Conservation (phyloP, 2,329 filamentous ascomycete genomes). For the Lanzia echinophila region DNA sequence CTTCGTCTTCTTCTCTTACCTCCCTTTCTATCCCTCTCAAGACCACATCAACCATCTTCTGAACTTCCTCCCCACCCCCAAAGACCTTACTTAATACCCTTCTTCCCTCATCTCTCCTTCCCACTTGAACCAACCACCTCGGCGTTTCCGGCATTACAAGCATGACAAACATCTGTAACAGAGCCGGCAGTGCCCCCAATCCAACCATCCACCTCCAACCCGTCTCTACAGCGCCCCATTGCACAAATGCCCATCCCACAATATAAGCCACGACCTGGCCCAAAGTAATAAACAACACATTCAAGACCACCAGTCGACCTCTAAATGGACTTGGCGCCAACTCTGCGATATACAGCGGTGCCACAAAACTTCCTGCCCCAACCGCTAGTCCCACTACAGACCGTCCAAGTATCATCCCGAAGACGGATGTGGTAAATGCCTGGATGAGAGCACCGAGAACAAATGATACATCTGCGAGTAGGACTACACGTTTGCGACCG, state of each 20-base stretch:
- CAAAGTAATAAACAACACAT: slow-evolving; percentile 75
- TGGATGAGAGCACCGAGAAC: slow-evolving; percentile 60
- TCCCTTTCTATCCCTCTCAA: slow-evolving; percentile 67
- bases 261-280: slow-evolving; percentile 88
- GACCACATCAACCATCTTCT: slow-evolving; percentile 48
- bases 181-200: slow-evolving; percentile 69
- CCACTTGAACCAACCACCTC: slow-evolving; percentile 72
- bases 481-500: slow-evolving; percentile 56
- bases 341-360: slow-evolving; percentile 84
- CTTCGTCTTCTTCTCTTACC: slow-evolving; percentile 61
- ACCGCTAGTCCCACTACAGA: slow-evolving; percentile 66
- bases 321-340: slow-evolving; percentile 69
- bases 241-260: slow-evolving; percentile 68
- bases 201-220: slow-evolving; percentile 94
- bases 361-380: slow-evolving; percentile 72
- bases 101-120: slow-evolving; percentile 54
- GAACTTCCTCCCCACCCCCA: slow-evolving; percentile 39
- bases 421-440: slow-evolving; percentile 50
- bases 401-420: slow-evolving; percentile 59
- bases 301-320: slow-evolving; percentile 74
- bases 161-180: slow-evolving; percentile 62
- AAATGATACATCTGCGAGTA: slow-evolving; percentile 61
- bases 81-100: slow-evolving; percentile 60
- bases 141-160: slow-evolving; percentile 80
- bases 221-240: slow-evolving; percentile 41